Conservation (phyloP, 2,329 filamentous ascomycete species). For the Diplodia sapinea region DNA sequence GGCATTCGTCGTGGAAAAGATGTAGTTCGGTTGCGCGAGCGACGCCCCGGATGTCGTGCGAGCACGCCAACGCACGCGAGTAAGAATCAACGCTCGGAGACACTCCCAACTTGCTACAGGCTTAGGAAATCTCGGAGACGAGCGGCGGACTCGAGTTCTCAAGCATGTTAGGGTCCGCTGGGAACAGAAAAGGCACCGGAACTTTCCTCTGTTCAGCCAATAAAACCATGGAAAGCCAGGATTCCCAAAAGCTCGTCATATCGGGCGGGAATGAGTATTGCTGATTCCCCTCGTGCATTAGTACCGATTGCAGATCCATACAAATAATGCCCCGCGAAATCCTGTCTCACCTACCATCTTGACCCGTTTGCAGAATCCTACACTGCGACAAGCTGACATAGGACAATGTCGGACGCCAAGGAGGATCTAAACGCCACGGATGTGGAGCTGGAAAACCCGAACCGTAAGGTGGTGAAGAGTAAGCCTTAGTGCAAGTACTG, state of each 20-base stretch:
- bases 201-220: conserved; percentile 14
- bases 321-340: conserved; percentile 9
- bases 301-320: not conserved
- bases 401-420: conserved; percentile 20
- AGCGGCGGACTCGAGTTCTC: conserved; percentile 5
- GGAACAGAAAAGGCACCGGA: not conserved
- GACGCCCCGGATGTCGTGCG: conserved; percentile 29
- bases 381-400: not conserved
- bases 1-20: conserved; percentile 3
- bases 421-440: conserved; percentile 19
- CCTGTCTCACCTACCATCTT: conserved; percentile 1
- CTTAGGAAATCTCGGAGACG: conserved; percentile 1
- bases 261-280: conserved; percentile 11
- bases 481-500: not conserved
- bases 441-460: conserved; percentile 14
- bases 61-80: conserved; percentile 31
- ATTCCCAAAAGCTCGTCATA: conserved; percentile 19
- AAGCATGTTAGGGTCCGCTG: conserved; percentile 3
- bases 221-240: not conserved
- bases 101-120: conserved; percentile 13
- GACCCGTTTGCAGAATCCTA: conserved; percentile 5
- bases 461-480: conserved; percentile 27
- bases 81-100: conserved; percentile 22
- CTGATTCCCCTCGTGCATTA: conserved; percentile 2
- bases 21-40: conserved; percentile 23